Conservation (phyloP, 2,329 filamentous ascomycete genomes). For the Esteya vermicola region DNA sequence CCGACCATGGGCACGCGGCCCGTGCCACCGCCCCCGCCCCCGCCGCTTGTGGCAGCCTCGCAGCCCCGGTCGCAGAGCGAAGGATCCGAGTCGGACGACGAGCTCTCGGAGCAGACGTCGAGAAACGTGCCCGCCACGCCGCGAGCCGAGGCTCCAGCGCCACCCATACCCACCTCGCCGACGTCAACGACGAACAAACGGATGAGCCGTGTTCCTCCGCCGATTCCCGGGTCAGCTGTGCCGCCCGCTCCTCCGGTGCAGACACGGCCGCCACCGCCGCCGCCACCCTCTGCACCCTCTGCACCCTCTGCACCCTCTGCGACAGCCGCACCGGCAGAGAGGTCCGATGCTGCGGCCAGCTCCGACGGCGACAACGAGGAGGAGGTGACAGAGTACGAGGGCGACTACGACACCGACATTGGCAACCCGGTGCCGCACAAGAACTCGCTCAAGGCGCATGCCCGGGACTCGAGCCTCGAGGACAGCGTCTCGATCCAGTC, state of each 20-base stretch:
- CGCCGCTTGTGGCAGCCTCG: conserved; percentile 33
- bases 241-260: conserved; percentile 35
- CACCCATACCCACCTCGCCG: conserved; percentile 24
- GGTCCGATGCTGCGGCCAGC: neutral
- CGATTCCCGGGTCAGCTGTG: conserved; percentile 43
- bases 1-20: conserved; percentile 25
- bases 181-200: conserved; percentile 30
- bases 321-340: conserved; percentile 9
- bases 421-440: conserved; percentile 88
- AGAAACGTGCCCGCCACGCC: conserved; percentile 27
- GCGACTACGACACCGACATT: conserved; percentile 96
- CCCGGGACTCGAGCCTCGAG: conserved; percentile 62
- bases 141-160: conserved; percentile 22
- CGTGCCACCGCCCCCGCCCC: conserved; percentile 45
- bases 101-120: conserved; percentile 46
- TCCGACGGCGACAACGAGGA: conserved; percentile 55
- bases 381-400: conserved; percentile 87
- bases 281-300: conserved; percentile 54
- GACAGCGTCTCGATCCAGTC: conserved; percentile 49
- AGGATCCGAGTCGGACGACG: conserved; percentile 81
- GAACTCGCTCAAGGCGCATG: conserved; percentile 76
- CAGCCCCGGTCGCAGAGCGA: conserved; percentile 63
- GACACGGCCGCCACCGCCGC: conserved; percentile 51
- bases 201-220: conserved; percentile 41
- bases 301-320: no score